Evolutionary conservation across 169 alveolate species (phyloP), one percentile per base, ranked within the genome.

Genomic region (Plasmodium inui): DNA sequence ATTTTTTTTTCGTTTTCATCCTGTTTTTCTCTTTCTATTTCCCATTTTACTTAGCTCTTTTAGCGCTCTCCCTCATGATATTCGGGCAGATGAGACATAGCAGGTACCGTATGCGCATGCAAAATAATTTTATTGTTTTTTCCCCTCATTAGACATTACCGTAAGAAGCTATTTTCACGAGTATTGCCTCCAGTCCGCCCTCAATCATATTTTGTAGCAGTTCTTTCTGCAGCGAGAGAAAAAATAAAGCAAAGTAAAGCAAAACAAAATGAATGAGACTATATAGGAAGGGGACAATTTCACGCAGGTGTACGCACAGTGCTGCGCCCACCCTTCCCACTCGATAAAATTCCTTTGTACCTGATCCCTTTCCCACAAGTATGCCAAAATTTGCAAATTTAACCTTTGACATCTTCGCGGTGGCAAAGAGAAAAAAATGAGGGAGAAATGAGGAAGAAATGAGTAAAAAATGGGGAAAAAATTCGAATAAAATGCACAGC

Each of bases 181-280:
- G 72, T 37, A 98, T 98, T 46, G 99, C 98, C 44, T 97, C 96
- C 97, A 98, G 92, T 19, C 97, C 98, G 84, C 97, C 96, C 14
- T 97, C 97, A 39, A 98, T 95, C 99, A 99, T 99, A 92, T 97
- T 97, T 74, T 97, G 93, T 70, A 99, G 96, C 44, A 99, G 94
- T 61, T 97, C 97, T 26, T 96, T 92, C 95, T 98, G 97, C 55
- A 97, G 98, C 81, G 95, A 44, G 72, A 96, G 95, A 99, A 99
- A 98, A 86, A 97, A 84, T 89, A 95, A 97, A 32, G 98, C 95
- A 30, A 50, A 55, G 71, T 28, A 55, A 53, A 22, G 41, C 76
- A 19, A 67, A 67, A 67, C n/a, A 19, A 67, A 26, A 26, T 67
- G 14, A 3, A 67, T 50, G 61, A 50, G 61, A 50, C 61, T 3